Conservation (phyloP, 2,329 filamentous ascomycete species). For the Ophiostoma tasmaniense region DNA sequence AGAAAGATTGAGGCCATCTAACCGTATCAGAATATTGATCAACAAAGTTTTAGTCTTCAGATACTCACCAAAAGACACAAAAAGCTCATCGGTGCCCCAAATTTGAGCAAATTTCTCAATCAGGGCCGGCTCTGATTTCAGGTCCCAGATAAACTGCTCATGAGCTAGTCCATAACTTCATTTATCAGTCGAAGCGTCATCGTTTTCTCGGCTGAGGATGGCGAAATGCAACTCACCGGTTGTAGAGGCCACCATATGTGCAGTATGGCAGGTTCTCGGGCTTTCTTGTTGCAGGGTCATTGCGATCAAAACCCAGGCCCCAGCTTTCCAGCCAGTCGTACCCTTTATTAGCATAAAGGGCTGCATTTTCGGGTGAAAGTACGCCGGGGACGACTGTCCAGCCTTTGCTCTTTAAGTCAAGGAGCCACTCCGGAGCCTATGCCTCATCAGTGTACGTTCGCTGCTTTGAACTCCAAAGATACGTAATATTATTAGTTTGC, state of each 20-base stretch:
- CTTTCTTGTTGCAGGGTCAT: constrained; percentile 2
- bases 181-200: not conserved
- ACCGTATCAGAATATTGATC: not conserved
- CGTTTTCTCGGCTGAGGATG: not conserved
- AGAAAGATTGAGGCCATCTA: constrained; percentile 9
- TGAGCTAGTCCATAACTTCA: constrained; percentile 4
- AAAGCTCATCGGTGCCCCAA: constrained; percentile 4
- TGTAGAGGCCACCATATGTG: not conserved
- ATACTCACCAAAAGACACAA: not conserved
- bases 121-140: constrained; percentile 1
- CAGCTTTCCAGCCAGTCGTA: constrained; percentile 11
- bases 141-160: constrained; percentile 11
- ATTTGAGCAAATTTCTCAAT: constrained; percentile 1
- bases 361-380: constrained; percentile 5
- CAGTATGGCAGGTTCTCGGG: not conserved
- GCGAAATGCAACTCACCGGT: not conserved
- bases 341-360: not conserved
- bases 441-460: not conserved
- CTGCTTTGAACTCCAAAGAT: too few relatives aligned
- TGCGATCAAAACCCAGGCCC: constrained; percentile 5
- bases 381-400: constrained; percentile 6
- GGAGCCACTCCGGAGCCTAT: not conserved
- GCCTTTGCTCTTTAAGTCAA: constrained; percentile 5
- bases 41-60: not conserved
- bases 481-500: not conserved